phyloP scores from a whole-genome alignment of 495 filamentous ascomycete species.

The Letharia columbiana region DNA sequence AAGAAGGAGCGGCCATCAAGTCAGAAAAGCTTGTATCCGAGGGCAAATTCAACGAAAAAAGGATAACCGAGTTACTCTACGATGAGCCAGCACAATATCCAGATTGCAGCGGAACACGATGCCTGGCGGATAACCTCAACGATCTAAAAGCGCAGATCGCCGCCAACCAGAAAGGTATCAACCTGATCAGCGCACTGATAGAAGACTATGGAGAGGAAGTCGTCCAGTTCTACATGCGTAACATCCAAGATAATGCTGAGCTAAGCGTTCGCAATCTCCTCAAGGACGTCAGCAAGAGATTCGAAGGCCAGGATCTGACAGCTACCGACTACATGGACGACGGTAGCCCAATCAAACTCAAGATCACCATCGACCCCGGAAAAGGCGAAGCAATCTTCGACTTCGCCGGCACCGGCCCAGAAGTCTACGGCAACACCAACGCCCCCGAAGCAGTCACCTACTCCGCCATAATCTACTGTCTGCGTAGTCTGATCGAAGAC shows the following conservation, averaged over 20 bases:
- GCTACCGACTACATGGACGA: conserved; percentile 92
- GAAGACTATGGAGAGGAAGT: conserved; percentile 83
- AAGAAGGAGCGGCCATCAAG: conserved; percentile 92
- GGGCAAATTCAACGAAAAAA: conserved; percentile 79
- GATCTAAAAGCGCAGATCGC: conserved; percentile 95
- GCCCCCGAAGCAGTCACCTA: conserved; percentile 91
- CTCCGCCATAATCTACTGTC: conserved; percentile 92
- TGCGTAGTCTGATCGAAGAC: conserved; percentile 83
- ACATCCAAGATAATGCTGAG: conserved; percentile 90
- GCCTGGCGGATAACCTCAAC: conserved; percentile 88
- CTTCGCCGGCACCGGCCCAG: conserved; percentile 80
- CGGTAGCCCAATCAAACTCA: conserved; percentile 77
- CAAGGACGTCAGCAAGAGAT: conserved; percentile 67
- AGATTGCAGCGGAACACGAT: conserved; percentile 82
- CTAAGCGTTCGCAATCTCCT: conserved; percentile 74
- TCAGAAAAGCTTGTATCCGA: conserved; percentile 89
- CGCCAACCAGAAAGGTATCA: conserved; percentile 93
- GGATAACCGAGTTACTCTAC: conserved; percentile 75
- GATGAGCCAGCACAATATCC: conserved; percentile 76
- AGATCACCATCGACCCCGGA: conserved; percentile 70
- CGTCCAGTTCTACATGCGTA: conserved; percentile 92
- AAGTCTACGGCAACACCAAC: conserved; percentile 93
- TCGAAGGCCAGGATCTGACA: conserved; percentile 62
- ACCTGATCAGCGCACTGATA: conserved; percentile 75
- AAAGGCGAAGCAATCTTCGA: conserved; percentile 86